These are phyloP conservation scores for Neurospora tetrasperma DNA, from an alignment of 495 filamentous ascomycete genomes.

Conservation along the genomic window DNA sequence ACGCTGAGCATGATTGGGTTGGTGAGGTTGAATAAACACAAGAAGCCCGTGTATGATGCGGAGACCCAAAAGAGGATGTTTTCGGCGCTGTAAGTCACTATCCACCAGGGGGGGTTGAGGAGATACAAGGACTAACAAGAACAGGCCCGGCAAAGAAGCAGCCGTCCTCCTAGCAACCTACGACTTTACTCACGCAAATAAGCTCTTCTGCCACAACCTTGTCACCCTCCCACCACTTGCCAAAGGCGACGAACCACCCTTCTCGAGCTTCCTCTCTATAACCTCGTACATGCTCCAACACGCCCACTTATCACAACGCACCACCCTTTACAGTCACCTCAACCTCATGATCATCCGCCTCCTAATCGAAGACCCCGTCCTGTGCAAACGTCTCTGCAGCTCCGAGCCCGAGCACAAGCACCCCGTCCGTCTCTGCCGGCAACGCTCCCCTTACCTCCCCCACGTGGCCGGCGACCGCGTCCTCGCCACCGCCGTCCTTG, in stretches of 20 bases:
- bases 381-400: slow-evolving; percentile 78
- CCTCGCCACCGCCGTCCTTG: slow-evolving; percentile 64
- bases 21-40: slow-evolving; percentile 24
- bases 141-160: slow-evolving; percentile 66
- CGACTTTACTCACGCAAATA: slow-evolving; percentile 91
- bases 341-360: slow-evolving; percentile 76
- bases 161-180: slow-evolving; percentile 77
- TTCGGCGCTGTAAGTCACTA: slow-evolving; percentile 37
- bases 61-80: slow-evolving; percentile 77
- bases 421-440: slow-evolving; percentile 75
- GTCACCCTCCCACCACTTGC: slow-evolving; percentile 49
- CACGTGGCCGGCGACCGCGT: slow-evolving; percentile 58
- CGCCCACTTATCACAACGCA: slow-evolving; percentile 70
- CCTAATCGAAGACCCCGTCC: slow-evolving; percentile 72
- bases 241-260: slow-evolving; percentile 62
- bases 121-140: slow-evolving; percentile 16
- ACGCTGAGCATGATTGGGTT: slow-evolving; percentile 81
- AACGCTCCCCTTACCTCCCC: slow-evolving; percentile 82
- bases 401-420: slow-evolving; percentile 55
- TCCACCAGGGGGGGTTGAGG: not conserved
- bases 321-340: slow-evolving; percentile 71
- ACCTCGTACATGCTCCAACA: slow-evolving; percentile 91
- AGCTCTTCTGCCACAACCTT: slow-evolving; percentile 83
- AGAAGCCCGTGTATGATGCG: slow-evolving; percentile 42
- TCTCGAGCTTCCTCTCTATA: slow-evolving; percentile 75